phyloP scores from a whole-genome alignment of 176 grass and related monocot genomes.

The Oryza meridionalis region DNA sequence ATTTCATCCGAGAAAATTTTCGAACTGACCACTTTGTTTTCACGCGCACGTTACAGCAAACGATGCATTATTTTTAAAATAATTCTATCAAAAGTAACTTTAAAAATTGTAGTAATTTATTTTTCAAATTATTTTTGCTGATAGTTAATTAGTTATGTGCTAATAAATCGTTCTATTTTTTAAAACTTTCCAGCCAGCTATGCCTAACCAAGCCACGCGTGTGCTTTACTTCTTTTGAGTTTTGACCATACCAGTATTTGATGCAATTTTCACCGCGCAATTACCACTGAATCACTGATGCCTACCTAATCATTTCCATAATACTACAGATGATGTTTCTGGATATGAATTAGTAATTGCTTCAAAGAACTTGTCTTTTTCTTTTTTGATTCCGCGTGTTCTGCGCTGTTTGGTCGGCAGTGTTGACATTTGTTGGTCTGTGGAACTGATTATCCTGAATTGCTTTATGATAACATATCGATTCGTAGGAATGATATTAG shows the following conservation, averaged over 20 bases:
- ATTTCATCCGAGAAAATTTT: neutral
- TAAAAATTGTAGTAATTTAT: too few relatives aligned
- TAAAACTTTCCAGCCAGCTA: too few relatives aligned
- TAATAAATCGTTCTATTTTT: too few relatives aligned
- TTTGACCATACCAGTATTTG: neutral
- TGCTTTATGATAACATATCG: neutral
- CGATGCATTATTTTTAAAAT: too few relatives aligned
- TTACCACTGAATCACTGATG: conserved; percentile 13
- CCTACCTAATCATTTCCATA: neutral
- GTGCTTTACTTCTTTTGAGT: neutral
- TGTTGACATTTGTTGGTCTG: neutral
- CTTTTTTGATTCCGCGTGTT: too few relatives aligned
- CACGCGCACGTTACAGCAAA: too few relatives aligned
- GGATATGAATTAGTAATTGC: neutral
- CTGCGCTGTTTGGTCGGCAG: neutral
- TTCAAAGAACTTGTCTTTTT: neutral
- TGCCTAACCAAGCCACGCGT: conserved; percentile 1
- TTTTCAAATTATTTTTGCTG: too few relatives aligned
- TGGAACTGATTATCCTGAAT: neutral
- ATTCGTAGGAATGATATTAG: neutral
- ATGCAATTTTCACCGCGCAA: neutral
- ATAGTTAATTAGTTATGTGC: too few relatives aligned
- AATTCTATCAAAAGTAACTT: too few relatives aligned
- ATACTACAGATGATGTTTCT: neutral
- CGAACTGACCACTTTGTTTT: too few relatives aligned